Evolutionary conservation across 2,329 filamentous ascomycete genomes (phyloP).

Genomic region (Cladosporium sp.): DNA sequence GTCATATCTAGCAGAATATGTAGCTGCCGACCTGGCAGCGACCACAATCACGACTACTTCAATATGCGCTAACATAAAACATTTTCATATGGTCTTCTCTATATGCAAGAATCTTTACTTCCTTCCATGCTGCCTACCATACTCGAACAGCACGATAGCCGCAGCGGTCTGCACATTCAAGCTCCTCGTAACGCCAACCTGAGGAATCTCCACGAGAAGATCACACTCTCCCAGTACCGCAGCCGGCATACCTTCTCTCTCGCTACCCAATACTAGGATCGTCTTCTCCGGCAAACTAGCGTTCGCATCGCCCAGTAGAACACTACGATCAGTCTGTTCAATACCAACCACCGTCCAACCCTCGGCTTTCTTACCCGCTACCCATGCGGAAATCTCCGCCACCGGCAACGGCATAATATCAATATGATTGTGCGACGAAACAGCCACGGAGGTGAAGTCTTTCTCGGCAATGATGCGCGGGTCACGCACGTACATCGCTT

Average conservation of each 20-base stretch:
- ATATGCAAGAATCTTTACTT: neutral
- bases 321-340: constrained; percentile 50
- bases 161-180: constrained; percentile 55
- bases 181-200: constrained; percentile 49
- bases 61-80: no score
- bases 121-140: constrained; percentile 38
- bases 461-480: constrained; percentile 40
- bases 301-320: constrained; percentile 37
- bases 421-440: constrained; percentile 47
- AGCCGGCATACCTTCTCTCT: constrained; percentile 49
- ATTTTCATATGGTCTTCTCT: no score
- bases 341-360: constrained; percentile 51
- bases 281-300: constrained; percentile 32
- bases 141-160: constrained; percentile 50
- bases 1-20: no score
- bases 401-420: constrained; percentile 36
- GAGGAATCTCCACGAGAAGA: constrained; percentile 50
- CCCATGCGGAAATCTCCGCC: constrained; percentile 29
- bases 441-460: constrained; percentile 48
- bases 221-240: constrained; percentile 47
- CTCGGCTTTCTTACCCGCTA: constrained; percentile 39
- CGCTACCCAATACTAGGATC: constrained; percentile 46
- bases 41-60: no score
- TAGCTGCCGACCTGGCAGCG: no score
- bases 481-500: constrained; percentile 41